Evolutionary conservation across 768 basidiomycete species (phyloP).

Genomic region (Floccularia luteovirens): DNA sequence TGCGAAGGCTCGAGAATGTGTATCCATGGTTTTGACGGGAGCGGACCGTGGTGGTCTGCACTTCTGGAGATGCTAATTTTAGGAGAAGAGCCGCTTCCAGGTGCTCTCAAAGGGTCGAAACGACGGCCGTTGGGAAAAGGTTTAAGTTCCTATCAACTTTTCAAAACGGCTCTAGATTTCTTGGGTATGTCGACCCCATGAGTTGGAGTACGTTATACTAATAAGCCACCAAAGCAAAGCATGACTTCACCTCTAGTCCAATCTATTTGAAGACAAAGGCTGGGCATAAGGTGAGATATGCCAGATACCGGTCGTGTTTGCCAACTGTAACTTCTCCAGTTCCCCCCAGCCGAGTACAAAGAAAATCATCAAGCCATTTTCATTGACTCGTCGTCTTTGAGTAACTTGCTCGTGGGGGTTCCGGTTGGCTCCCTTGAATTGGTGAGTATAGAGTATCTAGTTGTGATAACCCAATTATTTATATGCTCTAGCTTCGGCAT

Average conservation of each 20-base stretch:
- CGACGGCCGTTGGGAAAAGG: slow-evolving; percentile 68
- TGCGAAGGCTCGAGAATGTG: slow-evolving; percentile 47
- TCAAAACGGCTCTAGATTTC: slow-evolving; percentile 80
- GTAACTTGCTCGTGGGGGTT: slow-evolving; percentile 73
- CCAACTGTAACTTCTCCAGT: slow-evolving; percentile 28
- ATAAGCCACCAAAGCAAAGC: slow-evolving; percentile 43
- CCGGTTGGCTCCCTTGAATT: slow-evolving; percentile 74
- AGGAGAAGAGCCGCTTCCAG: slow-evolving; percentile 52
- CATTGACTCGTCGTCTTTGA: slow-evolving; percentile 69
- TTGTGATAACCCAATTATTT: background rate
- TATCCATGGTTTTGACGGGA: slow-evolving; percentile 62
- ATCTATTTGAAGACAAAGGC: slow-evolving; percentile 51
- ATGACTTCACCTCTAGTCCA: slow-evolving; percentile 51
- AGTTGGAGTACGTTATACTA: background rate
- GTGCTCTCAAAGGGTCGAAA: slow-evolving; percentile 21
- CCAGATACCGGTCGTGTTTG: background rate
- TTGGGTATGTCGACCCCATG: slow-evolving; percentile 43
- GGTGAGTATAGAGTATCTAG: slow-evolving; percentile 30
- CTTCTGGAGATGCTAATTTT: slow-evolving; percentile 52
- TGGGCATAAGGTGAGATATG: slow-evolving; percentile 42
- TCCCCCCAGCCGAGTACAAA: slow-evolving; percentile 47
- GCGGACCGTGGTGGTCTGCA: slow-evolving; percentile 63
- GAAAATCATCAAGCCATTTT: slow-evolving; percentile 49
- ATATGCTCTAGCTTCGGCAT: slow-evolving; percentile 48
- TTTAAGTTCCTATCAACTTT: slow-evolving; percentile 85